Conservation (phyloP, 306 rosid genomes). For the Gastrolobium villosum region DNA sequence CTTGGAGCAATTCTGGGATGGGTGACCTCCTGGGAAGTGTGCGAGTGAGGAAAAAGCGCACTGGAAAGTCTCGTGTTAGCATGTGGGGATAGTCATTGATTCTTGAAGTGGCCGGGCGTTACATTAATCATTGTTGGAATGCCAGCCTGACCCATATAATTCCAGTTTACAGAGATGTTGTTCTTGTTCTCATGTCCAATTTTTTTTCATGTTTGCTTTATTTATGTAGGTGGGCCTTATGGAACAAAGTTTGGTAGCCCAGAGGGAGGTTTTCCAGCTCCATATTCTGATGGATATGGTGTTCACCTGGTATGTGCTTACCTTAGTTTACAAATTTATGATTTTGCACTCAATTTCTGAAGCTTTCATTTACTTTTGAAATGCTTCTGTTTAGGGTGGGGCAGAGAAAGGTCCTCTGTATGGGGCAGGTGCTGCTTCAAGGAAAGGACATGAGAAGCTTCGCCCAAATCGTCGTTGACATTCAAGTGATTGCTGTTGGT, state of each 20-base stretch:
- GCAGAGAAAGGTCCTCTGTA: slow-evolving; percentile 69
- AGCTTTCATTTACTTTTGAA: slow-evolving; percentile 36
- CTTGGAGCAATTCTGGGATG: too few relatives aligned
- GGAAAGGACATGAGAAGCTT: slow-evolving; percentile 79
- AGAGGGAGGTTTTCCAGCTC: slow-evolving; percentile 63
- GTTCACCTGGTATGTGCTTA: slow-evolving; percentile 70
- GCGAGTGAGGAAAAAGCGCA: too few relatives aligned
- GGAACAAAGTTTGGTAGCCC: slow-evolving; percentile 70
- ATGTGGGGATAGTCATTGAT: too few relatives aligned
- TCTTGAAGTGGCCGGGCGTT: too few relatives aligned
- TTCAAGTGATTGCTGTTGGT: slow-evolving; percentile 45
- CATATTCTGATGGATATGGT: slow-evolving; percentile 78
- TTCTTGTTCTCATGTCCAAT: slow-evolving; percentile 19
- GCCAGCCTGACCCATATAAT: slow-evolving; percentile 5
- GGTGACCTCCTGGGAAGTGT: too few relatives aligned
- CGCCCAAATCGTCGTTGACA: slow-evolving; percentile 75
- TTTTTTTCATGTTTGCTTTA: slow-evolving; percentile 43
- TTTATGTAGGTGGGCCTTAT: slow-evolving; percentile 72
- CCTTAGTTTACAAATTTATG: slow-evolving; percentile 22
- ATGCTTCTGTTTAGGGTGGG: slow-evolving; percentile 63
- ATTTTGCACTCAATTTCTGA: slow-evolving; percentile 28
- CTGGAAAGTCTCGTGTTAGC: too few relatives aligned
- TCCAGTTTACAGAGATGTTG: not conserved
- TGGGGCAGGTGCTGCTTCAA: slow-evolving; percentile 67
- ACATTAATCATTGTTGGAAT: not conserved